Conservation (phyloP, 1,284 basidiomycete genomes). For the Cryptococcus jaspeensis region DNA sequence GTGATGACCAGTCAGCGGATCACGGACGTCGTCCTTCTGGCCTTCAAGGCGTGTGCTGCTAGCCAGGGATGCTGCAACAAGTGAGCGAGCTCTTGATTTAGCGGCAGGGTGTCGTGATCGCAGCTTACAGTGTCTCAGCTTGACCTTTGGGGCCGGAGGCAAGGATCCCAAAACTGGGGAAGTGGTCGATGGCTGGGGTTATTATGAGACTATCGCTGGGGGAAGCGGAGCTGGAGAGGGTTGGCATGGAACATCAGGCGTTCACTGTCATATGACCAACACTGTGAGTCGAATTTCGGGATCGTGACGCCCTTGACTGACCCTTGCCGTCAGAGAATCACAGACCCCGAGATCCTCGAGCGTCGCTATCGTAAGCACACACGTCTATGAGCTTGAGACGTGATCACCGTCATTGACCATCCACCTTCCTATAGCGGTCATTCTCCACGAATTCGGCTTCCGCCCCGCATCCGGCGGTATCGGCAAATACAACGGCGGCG, state of each 20-base stretch:
- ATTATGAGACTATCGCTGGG: constrained; percentile 48
- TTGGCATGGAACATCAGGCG: constrained; percentile 84
- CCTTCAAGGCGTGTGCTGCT: constrained; percentile 88
- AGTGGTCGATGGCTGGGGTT: constrained; percentile 76
- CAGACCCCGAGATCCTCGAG: constrained; percentile 90
- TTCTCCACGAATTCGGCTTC: constrained; percentile 77
- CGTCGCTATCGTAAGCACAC: constrained; percentile 55
- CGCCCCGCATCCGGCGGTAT: constrained; percentile 72
- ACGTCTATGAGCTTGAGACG: not conserved
- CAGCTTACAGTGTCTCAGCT: constrained; percentile 1
- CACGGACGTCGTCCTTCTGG: constrained; percentile 89
- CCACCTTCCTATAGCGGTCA: constrained; percentile 60
- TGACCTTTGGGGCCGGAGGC: constrained; percentile 74
- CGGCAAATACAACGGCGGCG: constrained; percentile 78
- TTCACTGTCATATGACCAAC: constrained; percentile 81
- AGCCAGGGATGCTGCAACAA: constrained; percentile 77
- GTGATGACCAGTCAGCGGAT: constrained; percentile 90
- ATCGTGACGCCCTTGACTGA: not conserved
- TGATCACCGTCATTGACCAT: not conserved
- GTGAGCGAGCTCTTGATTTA: constrained; percentile 3
- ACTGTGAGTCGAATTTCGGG: constrained; percentile 9
- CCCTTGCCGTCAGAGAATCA: constrained; percentile 59
- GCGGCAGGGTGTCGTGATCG: not conserved
- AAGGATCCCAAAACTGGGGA: constrained; percentile 73
- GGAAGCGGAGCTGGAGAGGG: constrained; percentile 75